A percentile compares a stretch with the other conserved stretches of the same genome.
These are phyloP conservation scores for Chrysosphaeria jannelii DNA, from an alignment of 2,329 filamentous ascomycete genomes.

Conservation along the genomic window DNA sequence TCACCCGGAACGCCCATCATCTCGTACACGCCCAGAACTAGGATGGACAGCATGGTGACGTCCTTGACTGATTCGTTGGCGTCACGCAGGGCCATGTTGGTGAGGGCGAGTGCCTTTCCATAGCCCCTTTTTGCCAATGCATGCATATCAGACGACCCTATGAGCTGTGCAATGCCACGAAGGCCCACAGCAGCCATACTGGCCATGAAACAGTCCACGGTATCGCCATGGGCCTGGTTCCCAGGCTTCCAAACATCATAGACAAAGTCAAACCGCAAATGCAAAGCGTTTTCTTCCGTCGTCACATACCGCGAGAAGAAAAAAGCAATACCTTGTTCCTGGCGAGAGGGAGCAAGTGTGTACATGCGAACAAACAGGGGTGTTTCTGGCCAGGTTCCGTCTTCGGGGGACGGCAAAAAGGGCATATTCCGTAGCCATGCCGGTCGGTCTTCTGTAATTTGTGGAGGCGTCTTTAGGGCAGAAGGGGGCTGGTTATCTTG, in stretches of 20 bases:
- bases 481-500: no score
- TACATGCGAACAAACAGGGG: constrained; percentile 8
- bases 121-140: constrained; percentile 19
- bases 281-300: constrained; percentile 14
- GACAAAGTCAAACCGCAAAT: constrained; percentile 21
- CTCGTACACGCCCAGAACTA: constrained; percentile 23
- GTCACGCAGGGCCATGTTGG: constrained; percentile 17
- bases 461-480: no score
- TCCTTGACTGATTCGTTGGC: constrained; percentile 15
- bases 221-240: constrained; percentile 7
- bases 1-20: constrained; percentile 17
- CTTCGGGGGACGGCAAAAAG: constrained; percentile 8
- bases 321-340: constrained; percentile 16
- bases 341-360: constrained; percentile 9
- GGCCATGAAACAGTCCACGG: constrained; percentile 16
- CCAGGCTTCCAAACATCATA: constrained; percentile 20
- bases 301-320: constrained; percentile 21
- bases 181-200: constrained; percentile 24
- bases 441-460: no score
- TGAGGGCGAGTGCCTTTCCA: constrained; percentile 17
- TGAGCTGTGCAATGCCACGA: constrained; percentile 18
- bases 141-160: constrained; percentile 12
- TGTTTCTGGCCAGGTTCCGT: constrained; percentile 8
- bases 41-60: constrained; percentile 20
- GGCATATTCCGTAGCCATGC: constrained; percentile 7